Base-by-base conservation (phyloP, 345 rosid species). In the Moricandia moricandioides region DNA sequence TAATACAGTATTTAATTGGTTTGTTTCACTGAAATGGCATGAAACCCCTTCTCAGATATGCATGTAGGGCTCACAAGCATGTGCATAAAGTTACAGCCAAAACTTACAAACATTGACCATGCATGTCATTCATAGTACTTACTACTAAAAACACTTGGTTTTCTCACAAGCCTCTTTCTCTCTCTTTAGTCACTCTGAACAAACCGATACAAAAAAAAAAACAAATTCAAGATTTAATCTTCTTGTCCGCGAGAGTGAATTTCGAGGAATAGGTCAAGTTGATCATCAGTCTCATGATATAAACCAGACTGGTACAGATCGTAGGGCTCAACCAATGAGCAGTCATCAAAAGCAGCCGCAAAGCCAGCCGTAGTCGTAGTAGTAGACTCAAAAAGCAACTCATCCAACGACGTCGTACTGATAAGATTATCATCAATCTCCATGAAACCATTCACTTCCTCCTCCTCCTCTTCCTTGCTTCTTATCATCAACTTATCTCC, bases 351-450 rank as follows among this genome's bases (percentile, higher is more conserved):
- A 21, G 24, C 24, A 74, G 61, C 60, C 65, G 27, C n/a, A 64
- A 37, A 64, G 43, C 43, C 16, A 49, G 21, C 11, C 7, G 18
- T 43, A 1, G 17, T 37, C 1, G 54, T 13, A 5, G 27, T 2
- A 27, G 54, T 1, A 33, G 37, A 61, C 45, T 39, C 61, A 59
- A 39, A 21, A 74, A 6, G 29, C 5, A 74, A 16, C 31, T 68
- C 56, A 49, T 29, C 34, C 2, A 49, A 49, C 55, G 55, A 34
- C 14, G 57, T 52, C 54, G 43, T 13, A 18, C 12, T 62, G 16
- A 51, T 24, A 49, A 29, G 31, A 6, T 68, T 76, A 45, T 52
- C 47, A 17, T 75, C 79, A 27, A 51, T 51, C 24, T 75, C 79
- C 75, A 55, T 76, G 49, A 43, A 40, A 74, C 18, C 70, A 39